Conservation (phyloP, 1,284 basidiomycete genomes). For the Mixia osmundae region DNA sequence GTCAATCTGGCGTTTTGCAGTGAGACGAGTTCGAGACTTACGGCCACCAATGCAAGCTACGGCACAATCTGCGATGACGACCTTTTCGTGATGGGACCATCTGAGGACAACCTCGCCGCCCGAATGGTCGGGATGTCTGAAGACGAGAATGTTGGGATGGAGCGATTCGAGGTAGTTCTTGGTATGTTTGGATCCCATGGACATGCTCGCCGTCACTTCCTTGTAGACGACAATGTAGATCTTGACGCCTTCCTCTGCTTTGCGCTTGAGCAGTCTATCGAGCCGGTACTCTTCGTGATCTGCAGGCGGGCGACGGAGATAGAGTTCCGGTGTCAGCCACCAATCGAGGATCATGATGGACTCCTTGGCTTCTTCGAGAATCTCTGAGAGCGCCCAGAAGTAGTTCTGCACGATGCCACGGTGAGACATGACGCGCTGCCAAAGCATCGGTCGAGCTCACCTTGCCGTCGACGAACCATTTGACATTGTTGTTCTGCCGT, state of each 20-base stretch:
- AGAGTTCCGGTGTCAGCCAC: constrained; percentile 68
- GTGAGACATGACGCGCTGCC: background rate
- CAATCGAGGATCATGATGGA: constrained; percentile 19
- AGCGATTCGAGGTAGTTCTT: constrained; percentile 50
- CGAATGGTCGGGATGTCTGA: constrained; percentile 27
- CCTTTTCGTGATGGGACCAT: constrained; percentile 26
- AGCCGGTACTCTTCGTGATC: constrained; percentile 61
- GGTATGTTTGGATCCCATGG: constrained; percentile 30
- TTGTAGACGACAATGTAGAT: constrained; percentile 60
- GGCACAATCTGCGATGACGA: constrained; percentile 47
- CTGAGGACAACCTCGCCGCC: constrained; percentile 8
- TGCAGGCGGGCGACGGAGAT: constrained; percentile 66
- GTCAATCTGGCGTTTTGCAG: constrained; percentile 31
- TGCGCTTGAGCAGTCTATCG: constrained; percentile 55
- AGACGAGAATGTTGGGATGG: constrained; percentile 59
- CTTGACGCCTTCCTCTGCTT: constrained; percentile 72
- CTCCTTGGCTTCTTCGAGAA: constrained; percentile 37
- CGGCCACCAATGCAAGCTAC: constrained; percentile 15
- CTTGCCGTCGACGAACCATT: constrained; percentile 35
- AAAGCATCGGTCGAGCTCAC: background rate
- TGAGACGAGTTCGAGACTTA: constrained; percentile 32
- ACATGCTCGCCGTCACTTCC: constrained; percentile 74
- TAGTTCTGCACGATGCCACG: constrained; percentile 32
- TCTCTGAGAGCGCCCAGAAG: constrained; percentile 73
- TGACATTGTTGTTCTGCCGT: constrained; percentile 45